Evolutionary conservation across 345 rosid genomes (phyloP), one percentile per base, ranked within the genome.

Genomic region (Salix koriyanagi): DNA sequence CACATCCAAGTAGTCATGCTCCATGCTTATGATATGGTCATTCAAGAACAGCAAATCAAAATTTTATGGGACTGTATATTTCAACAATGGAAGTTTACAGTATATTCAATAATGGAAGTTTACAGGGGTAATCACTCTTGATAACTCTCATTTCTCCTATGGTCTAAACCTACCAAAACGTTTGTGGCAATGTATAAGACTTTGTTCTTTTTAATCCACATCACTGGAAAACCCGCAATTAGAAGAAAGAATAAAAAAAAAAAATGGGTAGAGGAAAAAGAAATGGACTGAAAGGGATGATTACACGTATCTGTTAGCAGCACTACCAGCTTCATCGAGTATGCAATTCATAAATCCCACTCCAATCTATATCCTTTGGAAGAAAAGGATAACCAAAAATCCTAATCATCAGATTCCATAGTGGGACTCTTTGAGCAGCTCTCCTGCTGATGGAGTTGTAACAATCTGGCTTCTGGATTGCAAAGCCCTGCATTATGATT

Each of bases 381-480:
- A 25, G 75, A 60, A 42, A 76, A 2, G 37, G 30, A 26, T 18
- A 28, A 25, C 34, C 44, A 15, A 60, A 34, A 64, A 71, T 62
- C 61, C 73, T 88, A 86, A 52, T 94, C 92, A 56, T 93, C 92
- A 11, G 90, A 80, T 50, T 74, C 87, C 83, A 93, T n/a, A 32
- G 92, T 95, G 70, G 99, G 93, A 84, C 91, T 91, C 15, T 86
- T 87, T 19, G 92, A 85, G 90, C 97, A 95, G 82, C 85, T 88
- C 72, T 88, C 96, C 80, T 67, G 79, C 77, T 81, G 81, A 88
- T 95, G 99, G 71, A 95, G 97, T 80, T 95, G 94, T 77, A 91
- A 71, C 80, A 95, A 76, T 77, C 72, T 86, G 82, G 81, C 81
- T 80, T 94, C 97, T 5, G 98, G 98, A 78, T 78, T 81, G 46